These are phyloP conservation scores for Posidonia australis DNA, from an alignment of 106 monocot species.

Conservation along the genomic window DNA sequence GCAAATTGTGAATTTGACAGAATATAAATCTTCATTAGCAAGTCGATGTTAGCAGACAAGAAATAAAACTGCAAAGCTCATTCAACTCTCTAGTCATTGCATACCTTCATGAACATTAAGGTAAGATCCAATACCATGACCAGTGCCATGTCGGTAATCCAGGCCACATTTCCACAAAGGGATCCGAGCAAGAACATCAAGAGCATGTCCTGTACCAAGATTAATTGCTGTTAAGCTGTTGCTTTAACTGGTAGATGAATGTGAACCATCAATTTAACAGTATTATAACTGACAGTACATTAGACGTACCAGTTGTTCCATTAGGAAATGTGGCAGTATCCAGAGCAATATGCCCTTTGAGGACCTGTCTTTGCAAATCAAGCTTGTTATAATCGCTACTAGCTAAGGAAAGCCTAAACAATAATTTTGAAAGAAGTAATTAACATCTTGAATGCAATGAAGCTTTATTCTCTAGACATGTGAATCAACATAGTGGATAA, in stretches of 20 bases:
- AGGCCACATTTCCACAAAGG: constrained; percentile 92
- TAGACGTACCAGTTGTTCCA: constrained; percentile 68
- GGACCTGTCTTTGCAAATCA: constrained; percentile 39
- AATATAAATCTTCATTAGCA: neutral
- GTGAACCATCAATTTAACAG: neutral
- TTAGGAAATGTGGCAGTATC: constrained; percentile 82
- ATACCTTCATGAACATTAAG: constrained; percentile 97
- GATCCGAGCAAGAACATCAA: constrained; percentile 88
- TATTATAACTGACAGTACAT: neutral
- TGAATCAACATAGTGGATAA: no score
- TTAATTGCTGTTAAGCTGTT: neutral
- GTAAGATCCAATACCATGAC: constrained; percentile 93
- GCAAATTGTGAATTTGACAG: neutral
- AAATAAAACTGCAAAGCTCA: no score
- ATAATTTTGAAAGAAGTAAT: neutral
- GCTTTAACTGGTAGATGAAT: neutral
- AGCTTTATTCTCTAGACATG: no score
- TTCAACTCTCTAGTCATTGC: neutral
- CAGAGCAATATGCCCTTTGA: constrained; percentile 94
- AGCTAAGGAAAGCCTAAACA: neutral
- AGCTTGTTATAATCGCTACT: neutral
- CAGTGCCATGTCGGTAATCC: constrained; percentile 96
- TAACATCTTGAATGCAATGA: neutral
- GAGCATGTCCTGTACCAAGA: constrained; percentile 50
- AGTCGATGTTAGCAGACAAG: no score